Base-by-base conservation (phyloP, 2,329 filamentous ascomycete species). In the Sphaerulina vaccinii region DNA sequence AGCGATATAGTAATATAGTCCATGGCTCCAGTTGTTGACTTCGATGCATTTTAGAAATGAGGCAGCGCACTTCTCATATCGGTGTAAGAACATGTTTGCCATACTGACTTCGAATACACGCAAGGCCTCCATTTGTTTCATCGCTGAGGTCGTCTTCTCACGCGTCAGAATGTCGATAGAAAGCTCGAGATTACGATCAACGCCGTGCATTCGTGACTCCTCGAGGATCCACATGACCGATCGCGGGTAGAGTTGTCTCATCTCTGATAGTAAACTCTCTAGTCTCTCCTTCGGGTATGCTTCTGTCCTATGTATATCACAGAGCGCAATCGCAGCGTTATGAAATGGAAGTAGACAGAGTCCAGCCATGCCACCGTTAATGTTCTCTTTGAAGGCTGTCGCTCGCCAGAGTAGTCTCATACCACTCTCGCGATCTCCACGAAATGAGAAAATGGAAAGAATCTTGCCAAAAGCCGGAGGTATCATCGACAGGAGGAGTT, bases 341-440 rank as follows among this genome's bases (percentile, higher is more conserved):
- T 96, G 95, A 70, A 90, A 97, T 0, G 83, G 85, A 13, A 97
- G 78, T 0, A 96, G 75, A 21, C 89, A 81, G 35, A 97, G 78
- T 0, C 86, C 89, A 0, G 91, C 85, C 66, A 97, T 86, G 5
- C 88, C 92, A n/a, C 91, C 92, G 65, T 96, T 95, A 64, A 97
- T 81, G 68, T 96, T 96, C 56, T 85, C 74, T 18, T 67, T 65
- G 68, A 91, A 93, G 43, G 85, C 84, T 18, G 89, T 90, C 10
- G 90, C 88, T 67, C 88, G 85, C 93, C 93, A 99, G 3, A 99
- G 82, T 82, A 96, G 87, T 33, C 80, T 78, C 24, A 96, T 78
- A 8, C 91, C 93, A 33, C 86, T 80, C 56, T 89, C 83, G 37
- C 91, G 85, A 67, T 97, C 91, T 24, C 93, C 93, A 55, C 83